Conservation (phyloP, 805 yeast genomes). For the Metschnikowia koreensis region DNA sequence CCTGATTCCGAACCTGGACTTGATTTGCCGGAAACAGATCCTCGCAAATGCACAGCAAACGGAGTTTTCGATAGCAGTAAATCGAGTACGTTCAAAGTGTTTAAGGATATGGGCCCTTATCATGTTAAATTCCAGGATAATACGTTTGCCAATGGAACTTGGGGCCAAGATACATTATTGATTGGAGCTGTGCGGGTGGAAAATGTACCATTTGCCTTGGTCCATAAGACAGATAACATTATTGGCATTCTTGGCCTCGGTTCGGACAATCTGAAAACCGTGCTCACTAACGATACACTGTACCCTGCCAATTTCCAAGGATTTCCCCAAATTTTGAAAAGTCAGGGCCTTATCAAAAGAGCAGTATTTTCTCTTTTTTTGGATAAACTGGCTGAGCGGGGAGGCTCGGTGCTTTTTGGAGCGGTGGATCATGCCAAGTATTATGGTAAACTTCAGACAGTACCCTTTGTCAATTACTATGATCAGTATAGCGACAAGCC, state of each 20-base stretch:
- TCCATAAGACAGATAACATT: conserved; percentile 57
- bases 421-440: conserved; percentile 44
- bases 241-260: conserved; percentile 77
- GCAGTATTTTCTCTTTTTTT: conserved; percentile 63
- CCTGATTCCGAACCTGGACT: background rate
- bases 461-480: conserved; percentile 41
- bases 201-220: conserved; percentile 69
- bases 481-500: conserved; percentile 24
- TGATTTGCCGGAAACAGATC: background rate
- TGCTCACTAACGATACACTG: conserved; percentile 8
- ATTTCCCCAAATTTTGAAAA: conserved; percentile 59
- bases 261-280: conserved; percentile 23
- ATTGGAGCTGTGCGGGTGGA: conserved; percentile 49
- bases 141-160: conserved; percentile 46
- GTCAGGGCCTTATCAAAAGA: conserved; percentile 53
- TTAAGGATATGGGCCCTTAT: conserved; percentile 27
- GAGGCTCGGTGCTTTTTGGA: conserved; percentile 41
- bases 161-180: conserved; percentile 60
- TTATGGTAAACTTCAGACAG: conserved; percentile 25
- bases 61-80: background rate
- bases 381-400: conserved; percentile 31
- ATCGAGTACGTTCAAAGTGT: background rate
- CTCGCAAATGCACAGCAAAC: background rate
- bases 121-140: conserved; percentile 47
- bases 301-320: conserved; percentile 47